These are phyloP conservation scores for Medicago truncatula DNA, from an alignment of 306 rosid genomes.

Conservation along the genomic window MtrunA17r5.0-ANR NC_053042.1:55622001-55622500, in stretches of 20 bases:
- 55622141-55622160: neutral
- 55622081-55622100: neutral
- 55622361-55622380: neutral
- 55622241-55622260: slow-evolving; percentile 32
- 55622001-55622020: no score
- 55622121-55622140: neutral
- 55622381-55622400: neutral
- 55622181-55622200: slow-evolving; percentile 11
- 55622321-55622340: slow-evolving; percentile 40
- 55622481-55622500: no score
- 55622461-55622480: neutral
- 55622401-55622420: slow-evolving; percentile 23
- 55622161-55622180: neutral
- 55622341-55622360: slow-evolving; percentile 20
- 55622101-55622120: neutral
- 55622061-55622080: no score
- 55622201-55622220: slow-evolving; percentile 20
- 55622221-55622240: slow-evolving; percentile 26
- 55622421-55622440: slow-evolving; percentile 12
- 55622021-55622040: no score
- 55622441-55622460: neutral
- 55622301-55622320: slow-evolving; percentile 41
- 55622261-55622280: neutral
- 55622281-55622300: slow-evolving; percentile 50
- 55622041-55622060: no score